Percentiles rank a stretch among this genome's conserved stretches.
These are phyloP conservation scores for Akanthomyces lecanii DNA, from an alignment of 2,329 filamentous ascomycete species.

Conservation along the genomic window DNA sequence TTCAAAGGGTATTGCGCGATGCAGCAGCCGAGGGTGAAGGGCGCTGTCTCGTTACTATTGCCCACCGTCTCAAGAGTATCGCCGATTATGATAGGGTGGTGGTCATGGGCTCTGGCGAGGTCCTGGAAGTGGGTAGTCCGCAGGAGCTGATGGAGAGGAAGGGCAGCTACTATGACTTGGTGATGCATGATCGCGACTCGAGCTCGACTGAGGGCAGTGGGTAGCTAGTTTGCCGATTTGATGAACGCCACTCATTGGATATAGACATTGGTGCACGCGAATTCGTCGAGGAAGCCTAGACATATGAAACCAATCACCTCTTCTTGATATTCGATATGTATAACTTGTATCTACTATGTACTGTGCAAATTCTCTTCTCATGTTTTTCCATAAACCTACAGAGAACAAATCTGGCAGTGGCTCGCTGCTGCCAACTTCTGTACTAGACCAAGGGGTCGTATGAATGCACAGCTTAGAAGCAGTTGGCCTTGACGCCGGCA, in stretches of 20 bases:
- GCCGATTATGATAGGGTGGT: conserved; percentile 57
- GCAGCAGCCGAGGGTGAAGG: conserved; percentile 39
- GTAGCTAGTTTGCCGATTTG: not conserved
- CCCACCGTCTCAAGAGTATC: conserved; percentile 54
- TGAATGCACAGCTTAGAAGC: conserved; percentile 14
- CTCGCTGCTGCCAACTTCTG: too few species aligned
- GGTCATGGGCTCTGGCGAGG: conserved; percentile 51
- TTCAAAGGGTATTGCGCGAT: conserved; percentile 48
- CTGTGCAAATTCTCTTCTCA: too few species aligned
- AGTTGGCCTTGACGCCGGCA: conserved; percentile 21
- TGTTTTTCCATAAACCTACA: too few species aligned
- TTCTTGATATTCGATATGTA: too few species aligned
- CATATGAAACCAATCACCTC: too few species aligned
- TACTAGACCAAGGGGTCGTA: not conserved
- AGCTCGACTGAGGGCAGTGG: not conserved
- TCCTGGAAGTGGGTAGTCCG: conserved; percentile 51
- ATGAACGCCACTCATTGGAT: not conserved
- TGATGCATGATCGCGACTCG: conserved; percentile 48
- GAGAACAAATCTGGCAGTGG: too few species aligned
- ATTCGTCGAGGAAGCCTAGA: not conserved
- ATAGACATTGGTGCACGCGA: not conserved
- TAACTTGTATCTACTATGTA: too few species aligned
- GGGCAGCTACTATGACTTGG: conserved; percentile 51
- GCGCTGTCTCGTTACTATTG: conserved; percentile 54
- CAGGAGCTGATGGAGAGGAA: conserved; percentile 41